Conservation (phyloP, 1,284 basidiomycete species). For the Heterobasidion irregulare region DNA sequence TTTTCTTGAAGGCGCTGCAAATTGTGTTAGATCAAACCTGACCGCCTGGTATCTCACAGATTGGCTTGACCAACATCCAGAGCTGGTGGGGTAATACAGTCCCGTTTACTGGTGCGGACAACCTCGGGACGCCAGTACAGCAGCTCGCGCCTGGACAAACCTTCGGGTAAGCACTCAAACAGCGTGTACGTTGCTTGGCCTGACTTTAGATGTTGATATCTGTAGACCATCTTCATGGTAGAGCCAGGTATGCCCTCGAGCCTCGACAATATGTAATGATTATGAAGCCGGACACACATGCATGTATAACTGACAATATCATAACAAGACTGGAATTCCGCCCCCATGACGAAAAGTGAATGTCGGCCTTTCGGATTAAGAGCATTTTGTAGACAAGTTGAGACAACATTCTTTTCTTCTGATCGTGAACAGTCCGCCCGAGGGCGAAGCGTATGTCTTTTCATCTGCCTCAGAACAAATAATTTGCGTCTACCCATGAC, state of each 20-base stretch:
- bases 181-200: background rate
- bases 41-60: slow-evolving; percentile 13
- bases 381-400: too few relatives aligned
- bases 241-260: background rate
- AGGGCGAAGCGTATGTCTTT: background rate
- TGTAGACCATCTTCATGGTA: background rate
- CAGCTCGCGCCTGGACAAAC: background rate
- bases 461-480: slow-evolving; percentile 20
- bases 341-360: too few relatives aligned
- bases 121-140: background rate
- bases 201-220: background rate
- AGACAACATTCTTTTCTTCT: too few relatives aligned
- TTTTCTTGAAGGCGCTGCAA: background rate
- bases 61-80: slow-evolving; percentile 28
- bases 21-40: slow-evolving; percentile 37
- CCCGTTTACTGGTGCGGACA: slow-evolving; percentile 1
- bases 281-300: too few relatives aligned
- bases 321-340: too few relatives aligned
- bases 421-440: too few relatives aligned
- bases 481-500: slow-evolving; percentile 38
- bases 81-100: slow-evolving; percentile 35
- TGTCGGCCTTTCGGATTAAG: too few relatives aligned
- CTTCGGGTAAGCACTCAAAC: background rate
- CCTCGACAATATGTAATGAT: too few relatives aligned
- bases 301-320: too few relatives aligned